phyloP scores from a whole-genome alignment of 2,329 filamentous ascomycete species.

The Helicocarpus griseus region DNA sequence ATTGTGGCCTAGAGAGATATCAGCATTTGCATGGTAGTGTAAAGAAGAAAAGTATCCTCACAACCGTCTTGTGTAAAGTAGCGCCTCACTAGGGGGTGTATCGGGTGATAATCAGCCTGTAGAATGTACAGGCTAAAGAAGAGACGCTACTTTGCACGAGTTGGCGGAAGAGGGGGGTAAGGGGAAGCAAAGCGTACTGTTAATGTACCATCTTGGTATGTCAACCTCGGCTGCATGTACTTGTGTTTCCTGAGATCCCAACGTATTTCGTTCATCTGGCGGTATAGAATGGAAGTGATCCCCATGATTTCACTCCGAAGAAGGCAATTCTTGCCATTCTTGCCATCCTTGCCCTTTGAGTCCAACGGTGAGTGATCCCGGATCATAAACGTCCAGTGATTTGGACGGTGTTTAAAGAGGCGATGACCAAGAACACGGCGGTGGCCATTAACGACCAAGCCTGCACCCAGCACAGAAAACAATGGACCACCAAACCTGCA shows the following conservation, averaged over 20 bases:
- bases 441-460: not conserved
- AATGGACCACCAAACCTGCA: constrained; percentile 2
- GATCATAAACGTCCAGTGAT: constrained; percentile 4
- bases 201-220: not conserved
- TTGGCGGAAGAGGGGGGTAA: not conserved
- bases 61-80: not conserved
- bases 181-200: constrained; percentile 1
- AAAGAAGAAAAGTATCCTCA: not conserved
- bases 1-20: not conserved
- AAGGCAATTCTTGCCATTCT: constrained; percentile 3
- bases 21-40: not conserved
- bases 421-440: constrained; percentile 3
- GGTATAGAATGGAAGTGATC: constrained; percentile 3
- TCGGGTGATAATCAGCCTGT: not conserved
- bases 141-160: not conserved
- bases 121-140: not conserved
- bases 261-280: constrained; percentile 2
- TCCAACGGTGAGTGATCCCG: constrained; percentile 5
- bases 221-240: constrained; percentile 1
- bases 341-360: not conserved
- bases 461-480: not conserved
- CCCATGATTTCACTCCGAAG: constrained; percentile 3
- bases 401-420: constrained; percentile 1
- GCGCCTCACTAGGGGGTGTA: not conserved
- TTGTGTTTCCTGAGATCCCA: not conserved